Evolutionary conservation across 2,329 filamentous ascomycete genomes (phyloP), one percentile per base, ranked within the genome.

Genomic region (Pseudomassariella vexata): DNA sequence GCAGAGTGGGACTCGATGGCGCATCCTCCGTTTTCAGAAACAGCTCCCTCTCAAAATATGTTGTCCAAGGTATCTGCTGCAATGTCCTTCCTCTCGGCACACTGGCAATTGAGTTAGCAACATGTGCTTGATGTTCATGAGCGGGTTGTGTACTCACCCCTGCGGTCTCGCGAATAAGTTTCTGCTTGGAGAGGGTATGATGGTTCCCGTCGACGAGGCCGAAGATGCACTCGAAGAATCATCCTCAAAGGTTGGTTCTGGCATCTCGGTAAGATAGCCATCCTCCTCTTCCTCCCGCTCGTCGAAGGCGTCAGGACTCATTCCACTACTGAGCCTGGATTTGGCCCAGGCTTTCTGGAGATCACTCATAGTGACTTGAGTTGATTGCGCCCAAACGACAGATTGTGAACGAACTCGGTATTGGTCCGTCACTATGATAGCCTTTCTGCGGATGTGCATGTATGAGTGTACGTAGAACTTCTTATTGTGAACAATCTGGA

Each of bases 131-230:
- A n/a, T 21, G 9, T 9, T 9, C 14, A 26, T 11, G 6, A 12
- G 20, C 5, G 5, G 14, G 12, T 11, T 44, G 36, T 36, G 28
- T 35, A 63, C 63, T 50, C 66, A 85, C 82, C 78, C 72, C 60
- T 74, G 70, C 28, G 80, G 77, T 44, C 81, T 72, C 36, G 82
- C 82, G 61, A 88, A 87, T 24, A 88, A 65, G 40, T 80, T 81
- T 46, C 81, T 76, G 44, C 75, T 82, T 6, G 77, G 75, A 5
- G 84, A 85, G 1, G 89, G 87, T 41, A 87, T 82, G 39, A 96
- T 73, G n/a, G 90, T 96, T 17, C 89, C 88, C 4, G 88, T 87
- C 2, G 89, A 95, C 4, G 89, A 94, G 22, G 86, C 81, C n/a
- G 88, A 95, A 0, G 84, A 94, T 10, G 85, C 76, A 7, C 78